Evolutionary conservation across 768 basidiomycete species (phyloP).

Genomic region (Terana coerulea): DNA sequence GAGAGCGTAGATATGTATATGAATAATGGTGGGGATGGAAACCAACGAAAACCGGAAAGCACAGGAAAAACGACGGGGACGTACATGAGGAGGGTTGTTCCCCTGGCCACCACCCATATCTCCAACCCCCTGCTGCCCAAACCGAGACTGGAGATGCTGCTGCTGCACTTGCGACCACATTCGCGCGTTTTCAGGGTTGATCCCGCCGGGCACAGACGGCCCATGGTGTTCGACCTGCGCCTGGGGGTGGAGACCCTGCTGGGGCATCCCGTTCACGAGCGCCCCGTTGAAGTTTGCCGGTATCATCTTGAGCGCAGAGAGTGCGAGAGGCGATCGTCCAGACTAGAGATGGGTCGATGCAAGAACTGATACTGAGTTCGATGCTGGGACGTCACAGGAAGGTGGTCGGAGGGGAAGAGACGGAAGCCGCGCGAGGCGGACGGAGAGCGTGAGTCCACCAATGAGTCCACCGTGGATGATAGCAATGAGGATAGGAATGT

Average conservation of each 20-base stretch:
- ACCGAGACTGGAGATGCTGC: slow-evolving; percentile 19
- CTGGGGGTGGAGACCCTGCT: slow-evolving; percentile 46
- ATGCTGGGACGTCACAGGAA: slow-evolving; percentile 1
- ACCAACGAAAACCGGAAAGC: not conserved
- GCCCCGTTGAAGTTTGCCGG: not conserved
- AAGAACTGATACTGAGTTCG: slow-evolving; percentile 1
- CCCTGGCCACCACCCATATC: slow-evolving; percentile 10
- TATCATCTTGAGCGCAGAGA: not conserved
- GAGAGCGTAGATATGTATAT: too few relatives aligned
- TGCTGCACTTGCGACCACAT: slow-evolving; percentile 50
- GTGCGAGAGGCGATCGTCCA: not conserved
- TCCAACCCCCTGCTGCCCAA: slow-evolving; percentile 11
- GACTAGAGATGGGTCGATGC: not conserved
- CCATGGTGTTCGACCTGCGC: slow-evolving; percentile 33
- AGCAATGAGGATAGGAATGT: slow-evolving; percentile 14
- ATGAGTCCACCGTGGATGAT: slow-evolving; percentile 2
- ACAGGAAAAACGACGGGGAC: not conserved
- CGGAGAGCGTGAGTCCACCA: not conserved
- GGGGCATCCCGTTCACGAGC: slow-evolving; percentile 9
- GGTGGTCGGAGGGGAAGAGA: not conserved
- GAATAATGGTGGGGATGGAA: too few relatives aligned
- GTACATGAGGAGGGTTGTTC: slow-evolving; percentile 12
- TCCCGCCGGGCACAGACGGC: slow-evolving; percentile 36
- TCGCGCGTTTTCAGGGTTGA: slow-evolving; percentile 48
- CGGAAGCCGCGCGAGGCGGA: slow-evolving; percentile 10